Conservation (phyloP, 805 yeast species). For the Candida piceae region DNA sequence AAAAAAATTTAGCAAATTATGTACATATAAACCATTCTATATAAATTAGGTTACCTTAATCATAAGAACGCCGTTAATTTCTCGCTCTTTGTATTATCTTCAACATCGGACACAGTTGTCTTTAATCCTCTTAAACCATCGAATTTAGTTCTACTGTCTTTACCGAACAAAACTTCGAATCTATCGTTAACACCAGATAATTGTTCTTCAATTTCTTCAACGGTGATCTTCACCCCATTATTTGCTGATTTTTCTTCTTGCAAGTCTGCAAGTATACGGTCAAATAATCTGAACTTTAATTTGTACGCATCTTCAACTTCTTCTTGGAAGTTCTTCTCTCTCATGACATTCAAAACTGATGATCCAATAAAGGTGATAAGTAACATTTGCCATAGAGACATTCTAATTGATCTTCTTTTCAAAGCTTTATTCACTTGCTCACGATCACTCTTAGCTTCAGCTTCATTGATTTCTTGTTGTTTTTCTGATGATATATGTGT, state of each 20-base stretch:
- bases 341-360: conserved; percentile 43
- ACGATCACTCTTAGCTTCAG: conserved; percentile 1
- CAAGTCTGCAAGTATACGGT: conserved; percentile 14
- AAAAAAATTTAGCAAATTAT: too few relatives aligned
- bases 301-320: conserved; percentile 35
- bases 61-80: background rate
- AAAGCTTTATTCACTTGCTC: background rate
- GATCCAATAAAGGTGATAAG: conserved; percentile 30
- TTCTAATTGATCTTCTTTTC: conserved; percentile 23
- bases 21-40: too few relatives aligned
- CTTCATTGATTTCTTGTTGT: conserved; percentile 10
- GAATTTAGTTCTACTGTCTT: conserved; percentile 4
- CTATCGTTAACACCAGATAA: conserved; percentile 38
- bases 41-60: too few relatives aligned
- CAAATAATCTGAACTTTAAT: conserved; percentile 35
- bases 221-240: conserved; percentile 16
- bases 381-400: conserved; percentile 30
- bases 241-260: conserved; percentile 1
- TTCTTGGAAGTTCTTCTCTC: conserved; percentile 40
- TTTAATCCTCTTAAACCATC: conserved; percentile 14
- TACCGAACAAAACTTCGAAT: conserved; percentile 27
- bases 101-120: conserved; percentile 2
- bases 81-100: too few relatives aligned
- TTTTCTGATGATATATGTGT: background rate
- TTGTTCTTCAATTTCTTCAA: conserved; percentile 37